Conservation (phyloP, 2,329 filamentous ascomycete genomes). For the Microsporum ferrugineum region DNA sequence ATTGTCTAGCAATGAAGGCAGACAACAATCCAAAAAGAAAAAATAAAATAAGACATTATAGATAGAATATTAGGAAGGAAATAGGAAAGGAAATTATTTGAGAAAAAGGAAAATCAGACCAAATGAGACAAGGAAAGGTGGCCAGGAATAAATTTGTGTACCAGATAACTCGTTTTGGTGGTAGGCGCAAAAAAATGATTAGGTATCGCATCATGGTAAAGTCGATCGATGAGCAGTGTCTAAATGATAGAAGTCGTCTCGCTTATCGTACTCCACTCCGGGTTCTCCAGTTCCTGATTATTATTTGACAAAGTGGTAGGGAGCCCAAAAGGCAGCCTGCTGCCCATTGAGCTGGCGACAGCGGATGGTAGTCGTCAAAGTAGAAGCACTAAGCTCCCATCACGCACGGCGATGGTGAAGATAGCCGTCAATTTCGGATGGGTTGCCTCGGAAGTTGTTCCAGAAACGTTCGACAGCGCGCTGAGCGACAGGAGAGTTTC, state of each 20-base stretch:
- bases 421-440: constrained; percentile 18
- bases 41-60: background rate
- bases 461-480: constrained; percentile 47
- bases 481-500: constrained; percentile 40
- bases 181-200: background rate
- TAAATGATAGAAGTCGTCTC: background rate
- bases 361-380: background rate
- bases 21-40: background rate
- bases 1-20: background rate
- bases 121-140: background rate
- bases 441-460: constrained; percentile 31
- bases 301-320: background rate
- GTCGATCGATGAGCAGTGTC: background rate
- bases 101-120: background rate
- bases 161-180: background rate
- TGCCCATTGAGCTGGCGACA: background rate
- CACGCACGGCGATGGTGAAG: constrained; percentile 7
- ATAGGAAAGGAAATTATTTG: background rate
- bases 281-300: background rate
- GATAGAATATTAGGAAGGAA: background rate
- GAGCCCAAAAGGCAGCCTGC: background rate
- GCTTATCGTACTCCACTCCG: background rate
- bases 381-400: background rate
- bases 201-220: background rate
- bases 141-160: background rate